Evolutionary conservation across 306 rosid species (phyloP).

Genomic region (Cyamopsis tetragonoloba): DNA sequence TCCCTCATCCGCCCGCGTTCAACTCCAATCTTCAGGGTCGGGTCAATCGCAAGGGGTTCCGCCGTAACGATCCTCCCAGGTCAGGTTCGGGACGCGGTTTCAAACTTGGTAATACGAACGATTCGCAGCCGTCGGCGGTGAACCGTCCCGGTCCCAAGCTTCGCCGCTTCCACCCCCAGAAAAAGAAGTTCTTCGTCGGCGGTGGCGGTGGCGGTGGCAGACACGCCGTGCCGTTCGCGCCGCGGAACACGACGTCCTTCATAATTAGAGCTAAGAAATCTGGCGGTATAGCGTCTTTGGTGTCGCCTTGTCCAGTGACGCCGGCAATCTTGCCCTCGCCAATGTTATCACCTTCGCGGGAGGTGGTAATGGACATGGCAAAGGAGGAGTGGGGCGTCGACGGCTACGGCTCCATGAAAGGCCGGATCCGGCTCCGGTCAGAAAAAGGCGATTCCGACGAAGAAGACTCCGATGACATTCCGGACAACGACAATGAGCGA

Average conservation of each 20-base stretch:
- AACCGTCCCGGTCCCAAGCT: conserved; percentile 51
- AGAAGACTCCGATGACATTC: conserved; percentile 25
- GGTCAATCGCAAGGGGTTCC: conserved; percentile 41
- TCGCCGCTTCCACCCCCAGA: conserved; percentile 49
- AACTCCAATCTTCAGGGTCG: conserved; percentile 18
- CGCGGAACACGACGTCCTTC: conserved; percentile 74
- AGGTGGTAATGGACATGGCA: conserved; percentile 59
- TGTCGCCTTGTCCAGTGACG: conserved; percentile 58
- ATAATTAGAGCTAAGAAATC: conserved; percentile 62
- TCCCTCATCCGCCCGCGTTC: conserved; percentile 10
- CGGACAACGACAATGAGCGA: conserved; percentile 44
- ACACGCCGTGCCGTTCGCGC: conserved; percentile 62
- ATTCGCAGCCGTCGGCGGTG: conserved; percentile 43
- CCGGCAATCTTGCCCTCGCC: conserved; percentile 72
- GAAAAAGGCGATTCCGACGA: conserved; percentile 36
- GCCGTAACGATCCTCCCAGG: conserved; percentile 29
- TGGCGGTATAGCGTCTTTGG: conserved; percentile 59
- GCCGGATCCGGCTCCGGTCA: conserved; percentile 63
- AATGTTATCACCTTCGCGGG: conserved; percentile 55
- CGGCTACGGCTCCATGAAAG: conserved; percentile 84
- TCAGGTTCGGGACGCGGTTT: conserved; percentile 32
- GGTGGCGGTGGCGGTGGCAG: neutral
- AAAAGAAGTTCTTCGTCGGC: conserved; percentile 41
- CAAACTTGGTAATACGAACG: conserved; percentile 16
- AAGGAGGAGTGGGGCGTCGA: conserved; percentile 86